Base-by-base conservation (phyloP, 2,329 filamentous ascomycete species). In the Aulographum hederae region DNA sequence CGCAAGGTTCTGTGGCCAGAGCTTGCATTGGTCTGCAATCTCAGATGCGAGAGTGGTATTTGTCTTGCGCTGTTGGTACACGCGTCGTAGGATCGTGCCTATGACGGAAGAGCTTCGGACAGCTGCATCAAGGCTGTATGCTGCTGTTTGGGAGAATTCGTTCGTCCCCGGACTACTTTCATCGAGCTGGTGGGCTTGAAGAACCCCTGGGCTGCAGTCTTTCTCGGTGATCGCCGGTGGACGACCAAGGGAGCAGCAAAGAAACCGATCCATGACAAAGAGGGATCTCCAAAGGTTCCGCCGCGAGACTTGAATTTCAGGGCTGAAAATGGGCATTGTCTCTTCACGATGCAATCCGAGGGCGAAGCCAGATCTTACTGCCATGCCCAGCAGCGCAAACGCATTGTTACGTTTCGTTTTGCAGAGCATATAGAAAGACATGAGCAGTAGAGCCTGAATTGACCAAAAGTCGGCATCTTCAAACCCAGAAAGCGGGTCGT, bases 381-480 rank as follows among this genome's bases (percentile, higher is more conserved):
- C 73, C 63, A 70, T 69, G 5, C 66, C 69, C 30, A 68, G 59
- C 36, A 74, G 69, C 12, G 62, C 60, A 48, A 72, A 74, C 0
- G 73, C 68, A 4, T 67, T 64, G 39, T 76, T 76, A 12, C 69
- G 57, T 46, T 67, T 72, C 1, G 69, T 70, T 11, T 69, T 60
- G 2, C 63, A 58, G 12, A 78, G 50, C 62, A 67, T 69, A 42
- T 75, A 78, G 2, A 75, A 48, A 0, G 71, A 61, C 65, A 77
- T 75, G 21, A 78, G 50, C 1, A 68, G 51, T 27, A 76, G 51
- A 2, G 69, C 69, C 43, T 77, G 71, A 29, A 78, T 61, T 10
- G 68, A 69, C 66, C 70, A 74, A 35, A 77, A 65, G 34, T 73
- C 65, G 15, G 64, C 66, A 41, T 74, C 66, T 42, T 75, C 70